Base-by-base conservation (phyloP, 495 filamentous ascomycete genomes). In the Aspergillus sclerotiicarbonarius region DNA sequence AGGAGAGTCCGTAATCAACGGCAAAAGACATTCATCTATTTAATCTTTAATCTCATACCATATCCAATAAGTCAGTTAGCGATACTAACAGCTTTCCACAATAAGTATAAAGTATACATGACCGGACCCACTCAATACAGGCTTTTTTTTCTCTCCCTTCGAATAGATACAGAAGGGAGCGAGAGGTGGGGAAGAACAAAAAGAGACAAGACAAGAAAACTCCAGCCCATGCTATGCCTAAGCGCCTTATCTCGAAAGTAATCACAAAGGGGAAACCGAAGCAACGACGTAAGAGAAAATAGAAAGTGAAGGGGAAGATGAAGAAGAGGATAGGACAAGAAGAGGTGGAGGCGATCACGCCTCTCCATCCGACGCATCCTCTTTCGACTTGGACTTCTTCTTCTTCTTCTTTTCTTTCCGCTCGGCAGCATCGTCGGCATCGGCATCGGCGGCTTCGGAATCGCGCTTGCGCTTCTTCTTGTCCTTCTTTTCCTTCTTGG, bases 351-450 rank as follows among this genome's bases (percentile, higher is more conserved):
- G 20, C 9, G 45, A 10, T 70, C 59, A 73, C 49, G 68, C 70
- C 43, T 66, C 58, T 20, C 21, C 68, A 53, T 75, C 74, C 60
- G 68, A 70, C 30, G 58, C 65, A 25, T 49, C 58, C 20, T 70
- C 67, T 66, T 74, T 73, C 53, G 70, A 71, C 71, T 77, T 77
- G 71, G 70, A 74, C 67, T 76, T 76, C 69, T 72, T 77, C 63
- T 77, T 77, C 59, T 77, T 75, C 60, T 75, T 77, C 66, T 74
- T 77, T 51, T 77, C 73, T 56, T 73, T 75, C 57, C 66, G 68
- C 56, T 77, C 72, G 61, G 71, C 65, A 41, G 58, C 59, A 49
- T 73, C 61, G 49, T 73, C 63, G 41, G 55, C 69, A 37, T 73
- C 72, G 25, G 37, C 61, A 3, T 62, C 54, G n/a, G 47, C 47